Percentiles rank a stretch among this genome's conserved stretches.
Evolutionary conservation across 176 grass and related monocot species (phyloP).

Genomic region (Cenchrus americanus): DNA sequence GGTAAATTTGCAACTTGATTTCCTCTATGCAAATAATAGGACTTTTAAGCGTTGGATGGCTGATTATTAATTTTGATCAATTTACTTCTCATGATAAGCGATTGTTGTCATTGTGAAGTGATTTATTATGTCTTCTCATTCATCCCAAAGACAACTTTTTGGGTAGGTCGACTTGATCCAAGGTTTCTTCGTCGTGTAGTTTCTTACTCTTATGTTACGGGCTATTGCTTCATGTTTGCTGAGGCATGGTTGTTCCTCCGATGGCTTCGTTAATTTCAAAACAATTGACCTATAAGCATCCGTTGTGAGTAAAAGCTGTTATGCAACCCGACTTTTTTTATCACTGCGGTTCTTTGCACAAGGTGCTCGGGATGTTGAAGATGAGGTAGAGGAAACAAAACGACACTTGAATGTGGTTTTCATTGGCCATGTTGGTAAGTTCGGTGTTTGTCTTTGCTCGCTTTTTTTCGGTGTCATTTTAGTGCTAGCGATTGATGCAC

Average conservation of each 20-base stretch:
- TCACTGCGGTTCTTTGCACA: slow-evolving; percentile 46
- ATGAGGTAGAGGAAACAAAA: slow-evolving; percentile 60
- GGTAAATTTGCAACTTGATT: slow-evolving; percentile 10
- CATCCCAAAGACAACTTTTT: neutral
- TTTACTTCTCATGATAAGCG: neutral
- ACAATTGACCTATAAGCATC: neutral
- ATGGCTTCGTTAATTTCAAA: neutral
- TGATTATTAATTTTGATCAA: slow-evolving; percentile 20
- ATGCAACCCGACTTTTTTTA: slow-evolving; percentile 6
- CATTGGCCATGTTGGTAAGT: slow-evolving; percentile 94
- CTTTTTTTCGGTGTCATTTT: neutral
- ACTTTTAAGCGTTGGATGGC: neutral
- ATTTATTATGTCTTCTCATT: neutral
- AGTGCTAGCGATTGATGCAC: neutral
- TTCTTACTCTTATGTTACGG: neutral
- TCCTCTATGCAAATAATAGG: neutral
- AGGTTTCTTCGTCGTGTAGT: neutral
- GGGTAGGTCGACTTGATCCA: neutral
- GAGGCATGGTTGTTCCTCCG: neutral
- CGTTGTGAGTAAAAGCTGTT: slow-evolving; percentile 3
- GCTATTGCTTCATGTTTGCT: slow-evolving; percentile 17
- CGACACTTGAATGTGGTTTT: slow-evolving; percentile 96
- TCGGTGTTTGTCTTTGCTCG: neutral
- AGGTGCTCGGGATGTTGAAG: slow-evolving; percentile 46
- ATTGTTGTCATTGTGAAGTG: neutral